A percentile compares a stretch with the other conserved stretches of the same genome.
phyloP scores from a whole-genome alignment of 257 asterid species.

The Solanum dulcamara region DNA sequence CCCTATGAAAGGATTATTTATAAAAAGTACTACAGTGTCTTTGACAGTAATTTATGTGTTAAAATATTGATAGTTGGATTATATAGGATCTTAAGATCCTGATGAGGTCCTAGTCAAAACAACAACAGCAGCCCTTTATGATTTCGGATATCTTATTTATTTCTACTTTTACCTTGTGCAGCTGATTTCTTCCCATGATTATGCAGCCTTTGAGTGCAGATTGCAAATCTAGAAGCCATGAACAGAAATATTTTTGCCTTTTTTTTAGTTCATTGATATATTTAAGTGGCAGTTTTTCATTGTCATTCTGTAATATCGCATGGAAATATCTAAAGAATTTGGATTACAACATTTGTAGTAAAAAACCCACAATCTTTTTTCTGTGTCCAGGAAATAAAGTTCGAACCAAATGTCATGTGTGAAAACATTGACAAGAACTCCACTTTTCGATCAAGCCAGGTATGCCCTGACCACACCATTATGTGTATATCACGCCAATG shows the following conservation, averaged over 20 bases:
- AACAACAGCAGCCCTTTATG: not conserved
- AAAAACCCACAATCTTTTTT: not conserved
- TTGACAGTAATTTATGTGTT: not conserved
- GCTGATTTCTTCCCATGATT: not conserved
- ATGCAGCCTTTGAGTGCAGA: not conserved
- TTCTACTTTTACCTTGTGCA: not conserved
- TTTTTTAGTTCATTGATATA: not conserved
- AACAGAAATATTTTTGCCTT: not conserved
- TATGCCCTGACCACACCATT: constrained; percentile 9
- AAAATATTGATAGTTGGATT: not conserved
- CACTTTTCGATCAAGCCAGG: constrained; percentile 72
- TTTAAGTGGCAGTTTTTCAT: not conserved
- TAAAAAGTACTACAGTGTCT: not conserved
- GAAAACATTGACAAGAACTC: constrained; percentile 67
- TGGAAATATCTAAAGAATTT: not conserved
- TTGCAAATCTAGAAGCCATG: not conserved
- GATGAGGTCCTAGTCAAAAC: not conserved
- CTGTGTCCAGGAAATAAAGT: constrained; percentile 67
- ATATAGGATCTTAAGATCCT: not conserved
- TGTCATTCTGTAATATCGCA: not conserved
- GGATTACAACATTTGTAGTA: not conserved
- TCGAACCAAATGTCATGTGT: constrained; percentile 92
- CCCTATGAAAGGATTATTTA: not conserved
- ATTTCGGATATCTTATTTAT: not conserved
- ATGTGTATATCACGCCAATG: not conserved